phyloP scores from a whole-genome alignment of 2,329 filamentous ascomycete genomes.

The Ascochyta lentis region DNA sequence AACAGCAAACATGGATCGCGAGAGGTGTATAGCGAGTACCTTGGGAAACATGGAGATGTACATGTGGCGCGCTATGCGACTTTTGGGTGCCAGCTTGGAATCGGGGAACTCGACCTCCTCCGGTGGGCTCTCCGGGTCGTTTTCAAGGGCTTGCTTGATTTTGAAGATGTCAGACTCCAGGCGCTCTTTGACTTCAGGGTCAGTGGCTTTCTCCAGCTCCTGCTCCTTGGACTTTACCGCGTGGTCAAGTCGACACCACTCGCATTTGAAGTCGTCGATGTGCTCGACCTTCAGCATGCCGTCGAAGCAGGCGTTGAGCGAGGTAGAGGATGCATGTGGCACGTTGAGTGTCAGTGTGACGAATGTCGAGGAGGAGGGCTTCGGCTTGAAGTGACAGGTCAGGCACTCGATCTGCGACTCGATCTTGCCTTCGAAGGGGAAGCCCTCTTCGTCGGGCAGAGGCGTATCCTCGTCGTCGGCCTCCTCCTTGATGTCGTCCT shows the following conservation, averaged over 20 bases:
- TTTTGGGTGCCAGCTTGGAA: constrained; percentile 74
- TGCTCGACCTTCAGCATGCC: constrained; percentile 92
- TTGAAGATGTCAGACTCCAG: constrained; percentile 67
- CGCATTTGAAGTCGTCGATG: constrained; percentile 97
- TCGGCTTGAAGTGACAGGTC: constrained; percentile 88
- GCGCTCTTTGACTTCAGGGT: constrained; percentile 50
- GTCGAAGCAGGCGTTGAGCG: constrained; percentile 88
- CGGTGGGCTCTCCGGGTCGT: constrained; percentile 79
- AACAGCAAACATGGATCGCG: constrained; percentile 86
- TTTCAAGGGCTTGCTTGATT: constrained; percentile 74
- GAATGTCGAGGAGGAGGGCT: constrained; percentile 81
- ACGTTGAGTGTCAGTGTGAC: constrained; percentile 93
- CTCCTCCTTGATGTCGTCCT: constrained; percentile 44
- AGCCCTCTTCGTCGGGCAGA: constrained; percentile 67
- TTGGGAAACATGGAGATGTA: constrained; percentile 88
- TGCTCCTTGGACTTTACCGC: constrained; percentile 70
- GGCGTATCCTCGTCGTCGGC: constrained; percentile 23
- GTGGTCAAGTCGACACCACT: constrained; percentile 86
- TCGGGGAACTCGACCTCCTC: constrained; percentile 78
- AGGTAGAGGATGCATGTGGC: constrained; percentile 78
- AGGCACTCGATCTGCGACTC: constrained; percentile 96
- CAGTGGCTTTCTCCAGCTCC: constrained; percentile 59
- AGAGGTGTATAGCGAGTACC: constrained; percentile 89
- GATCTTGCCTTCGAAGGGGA: constrained; percentile 88
- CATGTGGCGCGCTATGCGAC: constrained; percentile 85